Percentiles rank a stretch among this genome's conserved stretches.
phyloP scores from a whole-genome alignment of 345 rosid genomes.

The Acer negundo region DNA sequence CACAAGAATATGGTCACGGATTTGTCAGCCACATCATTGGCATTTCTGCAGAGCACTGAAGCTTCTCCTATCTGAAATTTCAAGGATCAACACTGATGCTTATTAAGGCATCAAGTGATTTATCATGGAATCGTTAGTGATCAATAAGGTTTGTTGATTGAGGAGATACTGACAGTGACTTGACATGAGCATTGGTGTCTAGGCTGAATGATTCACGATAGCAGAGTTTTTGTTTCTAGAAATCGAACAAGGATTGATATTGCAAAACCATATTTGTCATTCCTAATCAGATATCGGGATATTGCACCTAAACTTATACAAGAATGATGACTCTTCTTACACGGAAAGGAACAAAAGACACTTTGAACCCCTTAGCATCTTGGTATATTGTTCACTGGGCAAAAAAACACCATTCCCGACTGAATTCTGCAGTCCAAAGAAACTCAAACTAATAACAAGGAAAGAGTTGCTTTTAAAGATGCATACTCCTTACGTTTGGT shows the following conservation, averaged over 20 bases:
- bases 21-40: neutral
- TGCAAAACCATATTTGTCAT: neutral
- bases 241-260: no score
- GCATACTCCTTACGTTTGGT: neutral
- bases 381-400: neutral
- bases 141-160: no score
- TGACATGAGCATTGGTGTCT: no score
- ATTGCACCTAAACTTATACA: neutral
- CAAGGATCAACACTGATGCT: no score
- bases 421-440: neutral
- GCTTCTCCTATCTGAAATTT: no score
- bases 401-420: neutral
- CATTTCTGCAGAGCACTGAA: neutral
- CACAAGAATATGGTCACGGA: neutral
- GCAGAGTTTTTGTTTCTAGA: no score
- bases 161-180: no score
- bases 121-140: no score
- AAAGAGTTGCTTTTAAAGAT: neutral
- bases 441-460: neutral
- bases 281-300: neutral
- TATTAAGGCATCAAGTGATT: no score
- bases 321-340: neutral
- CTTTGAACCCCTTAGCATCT: neutral
- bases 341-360: neutral
- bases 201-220: no score